phyloP scores from a whole-genome alignment of 73 alveolate species.

The Stentor roeselii region DNA sequence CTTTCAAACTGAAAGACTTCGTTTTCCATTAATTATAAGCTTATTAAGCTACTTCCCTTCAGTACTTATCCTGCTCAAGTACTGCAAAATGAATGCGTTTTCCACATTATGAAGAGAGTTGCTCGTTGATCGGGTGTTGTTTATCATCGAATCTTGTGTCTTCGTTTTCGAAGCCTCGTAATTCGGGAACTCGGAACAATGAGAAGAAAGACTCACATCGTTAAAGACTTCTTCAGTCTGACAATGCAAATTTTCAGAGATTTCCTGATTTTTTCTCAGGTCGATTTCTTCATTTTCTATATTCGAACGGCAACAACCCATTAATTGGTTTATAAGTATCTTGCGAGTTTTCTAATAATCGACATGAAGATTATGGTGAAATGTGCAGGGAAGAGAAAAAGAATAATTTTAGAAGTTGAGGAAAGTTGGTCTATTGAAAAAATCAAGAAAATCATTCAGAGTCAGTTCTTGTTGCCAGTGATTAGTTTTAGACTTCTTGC shows the following conservation, averaged over 20 bases:
- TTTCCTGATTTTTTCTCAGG: too few relatives aligned
- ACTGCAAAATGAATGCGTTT: too few relatives aligned
- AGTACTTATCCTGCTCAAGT: too few relatives aligned
- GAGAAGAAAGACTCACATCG: background rate
- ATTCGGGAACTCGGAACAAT: background rate
- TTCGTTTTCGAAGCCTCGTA: background rate
- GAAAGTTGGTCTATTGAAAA: background rate
- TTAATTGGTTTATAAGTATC: too few relatives aligned
- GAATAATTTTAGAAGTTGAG: background rate
- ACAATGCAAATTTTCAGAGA: background rate
- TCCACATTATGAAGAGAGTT: background rate
- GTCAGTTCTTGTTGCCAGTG: background rate
- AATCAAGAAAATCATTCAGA: background rate
- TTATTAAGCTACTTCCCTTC: too few relatives aligned
- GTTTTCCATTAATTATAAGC: too few relatives aligned
- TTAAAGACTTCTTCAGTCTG: background rate
- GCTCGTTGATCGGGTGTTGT: background rate
- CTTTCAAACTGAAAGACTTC: too few relatives aligned
- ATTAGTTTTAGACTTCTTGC: background rate
- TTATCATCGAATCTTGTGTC: background rate
- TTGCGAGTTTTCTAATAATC: background rate
- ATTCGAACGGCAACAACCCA: background rate
- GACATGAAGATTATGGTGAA: slow-evolving; percentile 11
- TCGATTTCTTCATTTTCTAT: background rate
- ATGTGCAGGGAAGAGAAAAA: background rate